Evolutionary conservation across 73 alveolate genomes (phyloP), one percentile per base, ranked within the genome.

Genomic region (Paramecium tetraurelia): DNA sequence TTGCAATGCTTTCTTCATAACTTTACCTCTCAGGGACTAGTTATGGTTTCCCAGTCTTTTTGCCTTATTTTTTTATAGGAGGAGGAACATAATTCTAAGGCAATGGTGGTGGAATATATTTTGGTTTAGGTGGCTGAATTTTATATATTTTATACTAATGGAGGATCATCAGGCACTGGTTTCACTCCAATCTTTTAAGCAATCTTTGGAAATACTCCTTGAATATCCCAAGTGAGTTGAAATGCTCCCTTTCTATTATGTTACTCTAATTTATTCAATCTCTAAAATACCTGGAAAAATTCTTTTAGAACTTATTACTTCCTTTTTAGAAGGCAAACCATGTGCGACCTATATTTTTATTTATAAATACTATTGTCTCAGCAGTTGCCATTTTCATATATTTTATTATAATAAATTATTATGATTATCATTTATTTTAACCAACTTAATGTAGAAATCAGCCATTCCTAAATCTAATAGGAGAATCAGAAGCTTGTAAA

Each of bases 401-500:
- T 53, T 53, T 53, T 53, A 53, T 53, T 53, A 53, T 53, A 53
- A 18, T 40, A 40, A 40, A 40, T 53, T n/a, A 53, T 53, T 53
- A 4, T 2, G 5, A 53, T 53, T 53, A n/a, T 18, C 35, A 53
- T 40, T 40, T 2, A 40, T 40, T 40, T 3, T 1, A 7, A 40
- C 16, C 12, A 40, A 40, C 48, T 40, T 58, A 58, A 11, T 58
- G 33, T 20, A 12, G 8, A 11, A 4, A 0, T 11, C 33, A 20
- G 21, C 12, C 12, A 75, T 31, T 12, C 40, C 63, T 31, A 6
- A 31, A 16, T 72, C 58, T 96, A 38, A 94, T 96, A 21, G 99
- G 98, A 33, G 98, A 94, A 75, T 87, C 98, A 22, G 95, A 96
- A 9, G 99, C 93, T 4, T 98, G 98, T 38, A 96, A 96, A 59